Evolutionary conservation across 1,139 yeast species (phyloP).

Genomic region (Lodderomyces margitis): DNA sequence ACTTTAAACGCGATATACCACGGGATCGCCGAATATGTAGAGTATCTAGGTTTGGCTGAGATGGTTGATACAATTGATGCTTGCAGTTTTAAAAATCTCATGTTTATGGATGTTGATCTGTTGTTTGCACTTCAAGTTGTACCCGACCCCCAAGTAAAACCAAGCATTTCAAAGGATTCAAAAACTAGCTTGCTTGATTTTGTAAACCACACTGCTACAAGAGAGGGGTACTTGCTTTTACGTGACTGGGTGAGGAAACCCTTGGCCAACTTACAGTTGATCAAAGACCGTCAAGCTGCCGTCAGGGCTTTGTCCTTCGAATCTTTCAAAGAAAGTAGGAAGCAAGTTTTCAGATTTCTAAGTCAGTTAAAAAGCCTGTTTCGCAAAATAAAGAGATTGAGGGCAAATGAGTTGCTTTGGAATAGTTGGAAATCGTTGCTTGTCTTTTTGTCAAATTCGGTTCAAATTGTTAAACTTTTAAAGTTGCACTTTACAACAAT

Average conservation of each 20-base stretch:
- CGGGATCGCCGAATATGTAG: slow-evolving; percentile 9
- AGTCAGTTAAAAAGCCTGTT: slow-evolving; percentile 25
- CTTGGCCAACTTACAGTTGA: slow-evolving; percentile 19
- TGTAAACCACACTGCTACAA: slow-evolving; percentile 25
- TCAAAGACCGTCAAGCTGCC: slow-evolving; percentile 26
- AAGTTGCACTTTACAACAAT: slow-evolving; percentile 4
- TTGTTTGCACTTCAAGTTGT: slow-evolving; percentile 29
- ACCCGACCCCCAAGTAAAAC: slow-evolving; percentile 12
- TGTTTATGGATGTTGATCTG: slow-evolving; percentile 35
- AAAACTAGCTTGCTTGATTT: slow-evolving; percentile 21
- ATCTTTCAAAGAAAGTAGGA: slow-evolving; percentile 15
- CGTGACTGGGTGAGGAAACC: slow-evolving; percentile 35
- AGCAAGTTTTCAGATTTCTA: slow-evolving; percentile 15
- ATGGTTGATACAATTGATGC: slow-evolving; percentile 7
- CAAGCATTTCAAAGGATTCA: slow-evolving; percentile 10
- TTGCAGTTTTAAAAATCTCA: slow-evolving; percentile 14
- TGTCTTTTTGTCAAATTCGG: slow-evolving; percentile 16
- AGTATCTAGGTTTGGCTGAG: slow-evolving; percentile 6
- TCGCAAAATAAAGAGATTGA: slow-evolving; percentile 19
- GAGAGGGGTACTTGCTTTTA: slow-evolving; percentile 26
- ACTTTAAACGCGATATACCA: slow-evolving; percentile 12
- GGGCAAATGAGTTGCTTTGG: slow-evolving; percentile 22
- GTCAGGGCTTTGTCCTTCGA: slow-evolving; percentile 21
- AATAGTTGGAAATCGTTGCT: slow-evolving; percentile 25
- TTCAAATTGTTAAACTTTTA: slow-evolving; percentile 12